These are phyloP conservation scores for Nematocida parisii DNA, from an alignment of 371 early-diverging fungal species.

Conservation along the genomic window DNA sequence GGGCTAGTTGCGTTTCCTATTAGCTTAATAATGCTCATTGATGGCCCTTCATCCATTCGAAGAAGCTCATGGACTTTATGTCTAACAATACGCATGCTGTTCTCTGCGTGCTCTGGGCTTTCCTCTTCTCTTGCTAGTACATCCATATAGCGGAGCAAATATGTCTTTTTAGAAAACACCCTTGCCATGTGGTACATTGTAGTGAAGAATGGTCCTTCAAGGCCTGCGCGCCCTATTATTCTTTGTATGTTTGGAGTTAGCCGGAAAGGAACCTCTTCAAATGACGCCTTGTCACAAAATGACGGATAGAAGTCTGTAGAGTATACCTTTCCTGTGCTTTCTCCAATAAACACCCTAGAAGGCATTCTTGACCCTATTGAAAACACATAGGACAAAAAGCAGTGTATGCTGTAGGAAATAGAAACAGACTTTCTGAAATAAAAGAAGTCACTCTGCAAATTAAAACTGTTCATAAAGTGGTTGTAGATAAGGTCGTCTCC, in stretches of 20 bases:
- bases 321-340: conserved; percentile 34
- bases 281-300: conserved; percentile 17
- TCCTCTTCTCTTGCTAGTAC: conserved; percentile 43
- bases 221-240: conserved; percentile 58
- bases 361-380: conserved; percentile 54
- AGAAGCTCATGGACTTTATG: conserved; percentile 37
- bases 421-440: conserved; percentile 49
- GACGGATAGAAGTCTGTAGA: conserved; percentile 52
- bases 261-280: conserved; percentile 45
- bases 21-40: conserved; percentile 38
- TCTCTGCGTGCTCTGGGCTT: conserved; percentile 30
- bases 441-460: conserved; percentile 46
- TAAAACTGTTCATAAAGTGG: conserved; percentile 19
- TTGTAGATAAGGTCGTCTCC: conserved; percentile 13
- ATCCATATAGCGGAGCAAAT: conserved; percentile 34
- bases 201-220: conserved; percentile 64
- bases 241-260: conserved; percentile 64
- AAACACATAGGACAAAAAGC: conserved; percentile 55
- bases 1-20: conserved; percentile 51
- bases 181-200: conserved; percentile 53
- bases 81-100: conserved; percentile 18
- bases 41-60: conserved; percentile 3
- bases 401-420: conserved; percentile 56
- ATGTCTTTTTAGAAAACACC: conserved; percentile 38
- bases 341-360: conserved; percentile 42